Conservation (phyloP, 2,329 filamentous ascomycete species). For the Arachnopeziza araneosa region DNA sequence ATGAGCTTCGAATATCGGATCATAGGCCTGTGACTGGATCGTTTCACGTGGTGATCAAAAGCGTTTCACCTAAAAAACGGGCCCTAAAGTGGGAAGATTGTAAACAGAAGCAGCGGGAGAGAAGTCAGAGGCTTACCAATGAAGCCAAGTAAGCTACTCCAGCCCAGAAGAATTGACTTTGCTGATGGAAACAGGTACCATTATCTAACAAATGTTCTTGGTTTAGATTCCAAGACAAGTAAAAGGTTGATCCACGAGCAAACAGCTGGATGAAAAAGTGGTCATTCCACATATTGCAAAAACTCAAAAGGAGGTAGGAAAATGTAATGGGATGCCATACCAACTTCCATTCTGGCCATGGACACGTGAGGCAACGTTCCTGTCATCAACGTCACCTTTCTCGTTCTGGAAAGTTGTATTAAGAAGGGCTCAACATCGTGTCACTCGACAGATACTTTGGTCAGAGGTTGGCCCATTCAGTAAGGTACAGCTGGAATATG, state of each 20-base stretch:
- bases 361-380: neutral
- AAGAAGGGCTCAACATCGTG: neutral
- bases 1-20: conserved; percentile 87
- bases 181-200: conserved; percentile 44
- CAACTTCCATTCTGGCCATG: neutral
- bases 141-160: conserved; percentile 67
- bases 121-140: conserved; percentile 61
- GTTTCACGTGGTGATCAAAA: conserved; percentile 82
- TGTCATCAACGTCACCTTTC: neutral
- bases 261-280: conserved; percentile 14
- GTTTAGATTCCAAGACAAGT: conserved; percentile 29
- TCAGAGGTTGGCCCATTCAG: neutral
- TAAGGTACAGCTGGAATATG: neutral
- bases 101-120: conserved; percentile 66
- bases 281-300: neutral
- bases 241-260: conserved; percentile 23
- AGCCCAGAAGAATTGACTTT: conserved; percentile 4
- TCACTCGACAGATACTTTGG: neutral
- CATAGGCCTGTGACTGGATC: conserved; percentile 85
- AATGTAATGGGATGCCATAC: neutral
- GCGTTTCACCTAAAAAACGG: conserved; percentile 62
- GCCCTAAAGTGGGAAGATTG: conserved; percentile 65
- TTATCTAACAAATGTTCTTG: conserved; percentile 59
- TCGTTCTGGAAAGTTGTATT: neutral
- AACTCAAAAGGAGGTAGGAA: neutral